Evolutionary conservation across 352 stramenopile species (phyloP), one percentile per base, ranked within the genome.

Genomic region (Pseudoperonospora humuli): DNA sequence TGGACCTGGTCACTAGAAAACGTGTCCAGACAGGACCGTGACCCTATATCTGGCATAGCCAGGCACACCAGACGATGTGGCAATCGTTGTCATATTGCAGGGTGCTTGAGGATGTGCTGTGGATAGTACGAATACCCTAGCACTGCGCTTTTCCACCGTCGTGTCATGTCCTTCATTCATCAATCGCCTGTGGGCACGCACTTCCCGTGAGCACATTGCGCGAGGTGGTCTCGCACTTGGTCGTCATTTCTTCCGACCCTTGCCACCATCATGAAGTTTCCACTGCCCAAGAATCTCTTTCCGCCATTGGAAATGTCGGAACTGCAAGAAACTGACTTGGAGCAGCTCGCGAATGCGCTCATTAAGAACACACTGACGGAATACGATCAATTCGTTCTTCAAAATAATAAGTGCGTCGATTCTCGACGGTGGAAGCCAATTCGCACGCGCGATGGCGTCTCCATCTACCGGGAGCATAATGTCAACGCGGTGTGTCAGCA

Each of bases 311-410:
- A 73, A 52, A 61, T 84, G 5, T 57, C 57, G 0, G 48, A 50
- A 3, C 48, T 51, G 9, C 57, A 79, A 41, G 54, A 75, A 31
- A 47, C 57, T 13, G 51, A 66, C 45, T 80, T 64, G 28, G 65
- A 80, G 27, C 62, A 67, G 17, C 62, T 80, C 28, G 68, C 68
- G 29, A 69, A 72, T 21, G 46, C 52, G 27, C 62, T 80, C 53
- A 61, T 80, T 43, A 65, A 64, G 29, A 50, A 66, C 26, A 70
- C 68, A 11, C 35, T 80, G 3, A 36, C 39, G 15, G 63, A 80
- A 23, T 80, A 80, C 45, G 68, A 80, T 40, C 46, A 62, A 23
- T 75, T 75, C 36, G 58, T 61, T 32, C 34, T 47, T 24, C 48
- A 65, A 28, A 55, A 72, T 53, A 50, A 39, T 13, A 67, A 66